These are phyloP conservation scores for Irpex lacteus DNA, from an alignment of 1,284 basidiomycete species.

Conservation along the genomic window DNA sequence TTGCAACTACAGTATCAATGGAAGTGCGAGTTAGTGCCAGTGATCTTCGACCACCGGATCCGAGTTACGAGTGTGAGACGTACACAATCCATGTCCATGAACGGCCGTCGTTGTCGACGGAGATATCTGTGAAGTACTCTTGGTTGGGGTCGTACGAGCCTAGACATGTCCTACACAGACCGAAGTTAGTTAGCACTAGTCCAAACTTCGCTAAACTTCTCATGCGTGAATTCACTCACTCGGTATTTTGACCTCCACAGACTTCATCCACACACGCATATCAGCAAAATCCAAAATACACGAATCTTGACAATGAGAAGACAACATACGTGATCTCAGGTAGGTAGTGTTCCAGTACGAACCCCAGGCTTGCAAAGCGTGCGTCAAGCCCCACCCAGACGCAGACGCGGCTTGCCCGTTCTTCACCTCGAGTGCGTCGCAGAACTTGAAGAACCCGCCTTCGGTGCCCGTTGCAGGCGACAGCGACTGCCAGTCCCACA, in stretches of 20 bases:
- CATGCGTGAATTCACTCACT: conserved; percentile 33
- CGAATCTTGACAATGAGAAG: background rate
- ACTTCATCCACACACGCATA: conserved; percentile 31
- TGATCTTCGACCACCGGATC: too few species aligned
- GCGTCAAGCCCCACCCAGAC: conserved; percentile 59
- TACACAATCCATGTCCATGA: conserved; percentile 66
- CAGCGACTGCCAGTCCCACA: conserved; percentile 55
- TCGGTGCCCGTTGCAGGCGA: conserved; percentile 42
- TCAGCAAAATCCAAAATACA: background rate
- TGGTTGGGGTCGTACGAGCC: conserved; percentile 53
- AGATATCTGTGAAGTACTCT: conserved; percentile 48
- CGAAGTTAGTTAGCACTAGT: background rate
- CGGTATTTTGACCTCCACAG: conserved; percentile 37
- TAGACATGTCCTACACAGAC: conserved; percentile 44
- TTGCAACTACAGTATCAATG: conserved; percentile 63
- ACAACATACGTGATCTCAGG: conserved; percentile 35
- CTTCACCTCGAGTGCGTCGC: conserved; percentile 71
- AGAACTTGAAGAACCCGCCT: conserved; percentile 58
- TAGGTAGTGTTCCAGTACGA: conserved; percentile 50
- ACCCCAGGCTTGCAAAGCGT: conserved; percentile 63
- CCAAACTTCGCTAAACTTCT: background rate
- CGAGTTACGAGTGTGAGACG: conserved; percentile 13
- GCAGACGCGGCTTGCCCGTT: conserved; percentile 52
- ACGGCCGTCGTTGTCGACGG: conserved; percentile 47
- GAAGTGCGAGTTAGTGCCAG: background rate